Evolutionary conservation across 495 filamentous ascomycete genomes (phyloP), one percentile per base, ranked within the genome.

Genomic region (Cryomyces minteri): DNA sequence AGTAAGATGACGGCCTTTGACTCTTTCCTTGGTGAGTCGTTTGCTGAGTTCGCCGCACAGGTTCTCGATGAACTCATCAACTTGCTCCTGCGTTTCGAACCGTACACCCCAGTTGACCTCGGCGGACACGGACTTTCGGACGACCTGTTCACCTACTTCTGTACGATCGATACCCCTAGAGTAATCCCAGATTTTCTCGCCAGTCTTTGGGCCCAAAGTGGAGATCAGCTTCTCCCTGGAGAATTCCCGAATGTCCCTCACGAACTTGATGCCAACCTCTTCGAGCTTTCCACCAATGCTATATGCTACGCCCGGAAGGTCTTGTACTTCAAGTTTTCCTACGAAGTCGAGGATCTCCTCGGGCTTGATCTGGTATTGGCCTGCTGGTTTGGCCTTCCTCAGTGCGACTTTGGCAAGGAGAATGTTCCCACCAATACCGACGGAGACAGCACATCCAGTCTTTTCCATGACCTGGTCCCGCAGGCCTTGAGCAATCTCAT

Each of bases 41-140:
- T 79, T 77, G 51, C 84, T 75, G 18, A 96, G 62, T 55, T 96
- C 90, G 41, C 79, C 77, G 49, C 80, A 85, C 3, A 98, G 61
- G 48, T 82, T 85, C 43, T 72, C 67, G 30, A 96, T 67, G 55
- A 98, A 98, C 43, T 86, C 80, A 39, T 96, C 90, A 0, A 83
- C 85, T 59, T 98, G 88, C 5, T 73, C 74, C 48, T 94, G 84
- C 40, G 72, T 90, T 45, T 84, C 76, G 53, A 98, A 98, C 31
- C 90, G 77, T 43, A 98, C 90, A 3, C 90, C 90, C 92, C 92
- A 98, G 54, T 94, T 98, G 47, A 98, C 84, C 49, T 96, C 88
- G 0, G 88, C 88, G 1, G 88, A 94, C 9, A 96, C 83, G 0
- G 88, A 94, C 56, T 95, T 94, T 32, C 90, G 74, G 9, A 73